Base-by-base conservation (phyloP, 2,329 filamentous ascomycete species). In the Myriosclerotinia curreyana region DNA sequence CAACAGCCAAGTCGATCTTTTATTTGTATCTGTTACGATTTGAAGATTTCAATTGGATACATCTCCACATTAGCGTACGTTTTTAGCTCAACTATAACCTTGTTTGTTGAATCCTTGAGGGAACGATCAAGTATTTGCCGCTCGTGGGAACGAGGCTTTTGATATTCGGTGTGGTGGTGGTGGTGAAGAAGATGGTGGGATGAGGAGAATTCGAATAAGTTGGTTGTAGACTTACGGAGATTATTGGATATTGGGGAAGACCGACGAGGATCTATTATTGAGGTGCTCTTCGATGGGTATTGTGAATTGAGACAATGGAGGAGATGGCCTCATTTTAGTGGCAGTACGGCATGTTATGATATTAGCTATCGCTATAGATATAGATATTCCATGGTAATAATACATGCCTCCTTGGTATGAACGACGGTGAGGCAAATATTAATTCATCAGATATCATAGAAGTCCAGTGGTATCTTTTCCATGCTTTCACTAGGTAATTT, bases 1-100 rank as follows among this genome's bases (percentile, higher is more conserved):
- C 55, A 55, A 40, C 59, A 54, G 49, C 49, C 49, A 54, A 62
- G 59, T 20, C 49, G 59, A 62, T 62, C 59, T 46, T 54, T 54
- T 36, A 25, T 54, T 54, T 36, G 20, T 31, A 53, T 61, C 49
- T 48, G 59, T 52, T 12, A 48, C 42, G 28, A 28, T 53, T 28
- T 22, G 44, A 25, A 61, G 49, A 17, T 48, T 54, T 34, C 38
- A 44, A 53, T 61, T 61, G 59, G 59, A 14, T 54, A 17, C 22
- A 31, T 59, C 22, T 51, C 58, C 38, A 51, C 38, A 42, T 55
- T 42, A 40, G 31, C 20, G 22, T 40, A 53, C 49, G 44, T 44
- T 48, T 31, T 34, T 36, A 48, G 31, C 28, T 53, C 11, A 53
- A 2, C 34, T 59, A 25, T 48, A 48, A 36, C 28, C 42, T 36